These are phyloP conservation scores for Vigna unguiculata DNA, from an alignment of 306 rosid genomes.

Conservation along the genomic window DNA sequence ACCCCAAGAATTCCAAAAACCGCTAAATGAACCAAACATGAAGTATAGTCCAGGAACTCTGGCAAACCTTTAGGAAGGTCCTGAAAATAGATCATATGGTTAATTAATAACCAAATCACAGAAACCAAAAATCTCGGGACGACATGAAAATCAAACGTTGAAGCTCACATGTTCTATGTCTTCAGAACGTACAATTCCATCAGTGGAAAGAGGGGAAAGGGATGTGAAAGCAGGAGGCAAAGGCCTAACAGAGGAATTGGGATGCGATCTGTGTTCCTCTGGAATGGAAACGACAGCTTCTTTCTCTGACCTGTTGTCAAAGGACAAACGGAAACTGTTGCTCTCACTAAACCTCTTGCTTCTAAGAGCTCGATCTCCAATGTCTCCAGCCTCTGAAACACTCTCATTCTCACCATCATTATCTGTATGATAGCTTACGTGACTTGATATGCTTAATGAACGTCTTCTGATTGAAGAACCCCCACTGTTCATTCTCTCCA, in stretches of 20 bases:
- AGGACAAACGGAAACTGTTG: slow-evolving; percentile 50
- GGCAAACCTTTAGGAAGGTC: slow-evolving; percentile 48
- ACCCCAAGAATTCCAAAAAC: slow-evolving; percentile 66
- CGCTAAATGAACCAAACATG: slow-evolving; percentile 51
- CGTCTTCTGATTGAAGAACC: slow-evolving; percentile 58
- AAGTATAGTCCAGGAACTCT: slow-evolving; percentile 48
- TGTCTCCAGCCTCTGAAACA: slow-evolving; percentile 92
- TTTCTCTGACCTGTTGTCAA: slow-evolving; percentile 54
- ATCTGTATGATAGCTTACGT: slow-evolving; percentile 45
- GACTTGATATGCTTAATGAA: slow-evolving; percentile 62
- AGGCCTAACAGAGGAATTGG: slow-evolving; percentile 51
- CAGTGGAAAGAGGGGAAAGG: slow-evolving; percentile 45
- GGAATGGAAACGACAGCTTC: slow-evolving; percentile 53
- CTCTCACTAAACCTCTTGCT: slow-evolving; percentile 62
- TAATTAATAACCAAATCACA: slow-evolving; percentile 23
- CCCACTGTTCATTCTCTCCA: slow-evolving; percentile 56
- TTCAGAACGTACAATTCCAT: slow-evolving; percentile 46
- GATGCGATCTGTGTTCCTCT: slow-evolving; percentile 45
- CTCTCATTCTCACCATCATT: slow-evolving; percentile 53
- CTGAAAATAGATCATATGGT: slow-evolving; percentile 42
- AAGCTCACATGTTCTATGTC: slow-evolving; percentile 58
- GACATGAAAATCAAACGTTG: not conserved
- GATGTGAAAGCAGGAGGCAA: slow-evolving; percentile 48
- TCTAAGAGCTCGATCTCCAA: slow-evolving; percentile 79
- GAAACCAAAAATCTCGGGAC: not conserved